Conservation (phyloP, 305 asterid species). For the Fraxinus angustifolia region DNA sequence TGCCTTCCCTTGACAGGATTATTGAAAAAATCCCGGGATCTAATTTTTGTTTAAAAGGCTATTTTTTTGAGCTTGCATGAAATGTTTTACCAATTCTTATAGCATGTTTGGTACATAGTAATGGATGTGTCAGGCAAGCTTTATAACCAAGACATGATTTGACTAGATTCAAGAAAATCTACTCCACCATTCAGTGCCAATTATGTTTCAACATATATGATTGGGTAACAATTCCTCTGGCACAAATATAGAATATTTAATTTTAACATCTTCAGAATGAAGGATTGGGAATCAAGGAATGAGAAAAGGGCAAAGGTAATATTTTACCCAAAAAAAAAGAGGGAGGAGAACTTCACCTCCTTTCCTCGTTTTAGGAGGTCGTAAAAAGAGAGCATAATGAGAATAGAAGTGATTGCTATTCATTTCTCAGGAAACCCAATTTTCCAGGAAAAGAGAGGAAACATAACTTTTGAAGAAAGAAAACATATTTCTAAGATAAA, state of each 20-base stretch:
- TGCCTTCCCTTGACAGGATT: background rate
- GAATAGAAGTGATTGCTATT: background rate
- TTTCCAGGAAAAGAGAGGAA: background rate
- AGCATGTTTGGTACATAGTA: background rate
- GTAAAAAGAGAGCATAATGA: background rate
- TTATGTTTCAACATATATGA: background rate
- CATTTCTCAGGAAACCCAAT: background rate
- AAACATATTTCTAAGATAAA: background rate
- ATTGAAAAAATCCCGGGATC: background rate
- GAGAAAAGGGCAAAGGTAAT: background rate
- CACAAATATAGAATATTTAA: background rate
- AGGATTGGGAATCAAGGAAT: background rate
- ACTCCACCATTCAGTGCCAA: background rate
- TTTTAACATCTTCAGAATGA: background rate
- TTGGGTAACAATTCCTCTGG: background rate
- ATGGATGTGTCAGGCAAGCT: background rate
- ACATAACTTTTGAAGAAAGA: background rate
- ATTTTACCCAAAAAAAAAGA: background rate
- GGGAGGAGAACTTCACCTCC: background rate
- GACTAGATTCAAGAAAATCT: background rate
- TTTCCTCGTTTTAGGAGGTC: background rate
- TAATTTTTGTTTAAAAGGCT: background rate
- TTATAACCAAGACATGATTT: background rate
- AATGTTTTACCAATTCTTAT: background rate
- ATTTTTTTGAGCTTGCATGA: background rate